These are phyloP conservation scores for Setaria italica DNA, from an alignment of 202 grass and related monocot genomes.

Conservation along the genomic window DNA sequence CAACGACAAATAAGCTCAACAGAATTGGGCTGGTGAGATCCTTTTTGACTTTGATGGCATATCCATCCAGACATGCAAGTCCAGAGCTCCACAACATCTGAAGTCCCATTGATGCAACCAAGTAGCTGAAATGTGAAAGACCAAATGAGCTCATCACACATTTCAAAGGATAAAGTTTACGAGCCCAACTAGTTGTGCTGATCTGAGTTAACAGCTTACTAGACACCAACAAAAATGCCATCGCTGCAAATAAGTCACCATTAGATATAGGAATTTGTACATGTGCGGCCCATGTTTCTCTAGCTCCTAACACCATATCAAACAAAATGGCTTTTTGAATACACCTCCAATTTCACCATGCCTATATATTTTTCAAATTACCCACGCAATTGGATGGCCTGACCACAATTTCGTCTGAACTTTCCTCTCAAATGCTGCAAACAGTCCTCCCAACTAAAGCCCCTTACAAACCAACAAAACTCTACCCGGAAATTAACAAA, in stretches of 20 bases:
- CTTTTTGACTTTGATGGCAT: slow-evolving; percentile 67
- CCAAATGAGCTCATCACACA: slow-evolving; percentile 6
- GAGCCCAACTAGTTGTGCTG: neutral
- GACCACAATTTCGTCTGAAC: neutral
- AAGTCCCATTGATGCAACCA: slow-evolving; percentile 92
- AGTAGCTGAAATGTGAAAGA: slow-evolving; percentile 70
- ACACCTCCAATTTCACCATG: neutral
- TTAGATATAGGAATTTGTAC: neutral
- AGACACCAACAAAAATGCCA: neutral
- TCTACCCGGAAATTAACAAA: neutral
- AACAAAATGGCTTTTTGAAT: slow-evolving; percentile 1
- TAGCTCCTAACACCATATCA: neutral
- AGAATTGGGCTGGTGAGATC: slow-evolving; percentile 77
- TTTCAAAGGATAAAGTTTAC: neutral
- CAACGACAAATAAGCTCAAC: slow-evolving; percentile 88
- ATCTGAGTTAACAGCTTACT: neutral
- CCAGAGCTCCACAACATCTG: slow-evolving; percentile 91
- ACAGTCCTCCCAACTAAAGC: neutral
- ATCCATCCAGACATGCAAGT: slow-evolving; percentile 89
- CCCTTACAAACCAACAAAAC: neutral
- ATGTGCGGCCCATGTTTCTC: neutral
- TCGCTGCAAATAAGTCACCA: neutral
- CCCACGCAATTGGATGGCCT: neutral
- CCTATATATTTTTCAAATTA: neutral
- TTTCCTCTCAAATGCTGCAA: neutral